Conservation (phyloP, 306 rosid species). For the Oxytropis ochrocephala region DNA sequence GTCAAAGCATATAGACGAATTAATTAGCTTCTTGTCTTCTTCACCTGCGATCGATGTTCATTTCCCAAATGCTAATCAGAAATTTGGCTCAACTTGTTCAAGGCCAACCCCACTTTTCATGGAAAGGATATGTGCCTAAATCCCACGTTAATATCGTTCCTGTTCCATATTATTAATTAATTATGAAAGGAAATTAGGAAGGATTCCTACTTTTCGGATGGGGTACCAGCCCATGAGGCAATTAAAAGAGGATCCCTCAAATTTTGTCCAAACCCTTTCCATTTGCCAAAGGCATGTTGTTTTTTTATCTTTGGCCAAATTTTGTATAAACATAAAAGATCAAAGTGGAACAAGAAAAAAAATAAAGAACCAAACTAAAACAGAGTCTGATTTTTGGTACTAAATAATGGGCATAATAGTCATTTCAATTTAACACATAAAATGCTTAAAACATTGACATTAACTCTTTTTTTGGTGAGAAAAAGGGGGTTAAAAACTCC, state of each 20-base stretch:
- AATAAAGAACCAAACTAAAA: no score
- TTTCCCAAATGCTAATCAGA: background rate
- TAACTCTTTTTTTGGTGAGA: no score
- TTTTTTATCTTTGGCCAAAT: no score
- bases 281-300: background rate
- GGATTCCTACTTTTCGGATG: slow-evolving; percentile 10
- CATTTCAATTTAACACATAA: no score
- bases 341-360: no score
- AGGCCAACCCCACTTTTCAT: slow-evolving; percentile 18
- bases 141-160: background rate
- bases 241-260: background rate
- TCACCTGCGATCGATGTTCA: background rate
- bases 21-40: background rate
- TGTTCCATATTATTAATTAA: background rate
- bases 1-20: background rate
- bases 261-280: background rate
- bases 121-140: slow-evolving; percentile 8
- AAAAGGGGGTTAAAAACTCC: no score
- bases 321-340: no score
- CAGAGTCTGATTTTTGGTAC: no score
- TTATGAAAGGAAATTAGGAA: background rate
- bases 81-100: background rate
- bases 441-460: no score
- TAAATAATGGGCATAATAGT: no score
- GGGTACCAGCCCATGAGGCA: slow-evolving; percentile 4